Base-by-base conservation (phyloP, 805 yeast genomes). In the Spathaspora gorwiae region DNA sequence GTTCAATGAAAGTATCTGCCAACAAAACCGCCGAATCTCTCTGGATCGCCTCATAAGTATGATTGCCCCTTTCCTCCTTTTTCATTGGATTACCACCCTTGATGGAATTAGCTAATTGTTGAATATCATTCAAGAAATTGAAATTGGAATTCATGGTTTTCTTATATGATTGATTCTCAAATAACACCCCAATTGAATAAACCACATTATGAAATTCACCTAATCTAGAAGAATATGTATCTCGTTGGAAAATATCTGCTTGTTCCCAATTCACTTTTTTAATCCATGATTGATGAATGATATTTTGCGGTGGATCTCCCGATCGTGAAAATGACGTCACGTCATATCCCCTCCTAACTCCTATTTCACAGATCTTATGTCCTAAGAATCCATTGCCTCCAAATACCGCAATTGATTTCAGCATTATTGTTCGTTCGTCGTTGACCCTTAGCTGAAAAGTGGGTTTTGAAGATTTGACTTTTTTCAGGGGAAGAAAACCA, bases 311-410 rank as follows among this genome's bases (percentile, higher is more conserved):
- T 3, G 79, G 72, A 8, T 58, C 62, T 0, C 89, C 90, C 4
- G 84, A 78, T 32, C 84, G 70, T 56, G 87, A 78, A n/a, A 87
- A 64, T 0, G 95, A 79, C 0, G 82, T 72, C 5, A 90, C 95
- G 9, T 75, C 61, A 60, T 73, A 80, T 0, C 95, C 95, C 14
- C 77, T 61, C 19, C 62, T 65, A 1, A 86, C 62, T 0, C 85
- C 95, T 2, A 75, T 73, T 57, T 83, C 83, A 57, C 95, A 87
- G 7, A 90, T 81, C 48, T 68, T 68, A 43, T 63, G 61, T 10
- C 96, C 90, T 47, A 90, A 62, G 58, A 87, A 87, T 7, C 97
- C 97, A 52, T 79, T 81, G 0, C 97, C 97, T 13, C 98, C 98
- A 56, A 90, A 80, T 0, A 90, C 87, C 3, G 87, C 79, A 51